Percentiles rank a stretch among this genome's conserved stretches.
Evolutionary conservation across 306 rosid genomes (phyloP).

Genomic region (Prunus fruticosa): DNA sequence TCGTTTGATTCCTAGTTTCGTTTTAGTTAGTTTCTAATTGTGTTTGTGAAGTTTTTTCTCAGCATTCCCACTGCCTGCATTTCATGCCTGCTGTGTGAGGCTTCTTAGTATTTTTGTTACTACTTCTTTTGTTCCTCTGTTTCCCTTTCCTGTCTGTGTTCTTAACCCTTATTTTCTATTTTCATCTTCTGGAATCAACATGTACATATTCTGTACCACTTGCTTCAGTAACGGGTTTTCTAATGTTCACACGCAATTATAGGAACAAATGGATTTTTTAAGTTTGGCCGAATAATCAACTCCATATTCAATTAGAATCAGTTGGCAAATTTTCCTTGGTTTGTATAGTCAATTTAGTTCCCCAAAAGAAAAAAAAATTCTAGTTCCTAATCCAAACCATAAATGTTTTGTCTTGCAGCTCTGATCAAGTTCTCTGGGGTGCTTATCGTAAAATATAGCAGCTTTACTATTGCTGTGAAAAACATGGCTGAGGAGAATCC

Average conservation of each 20-base stretch:
- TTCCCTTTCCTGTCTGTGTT: not conserved
- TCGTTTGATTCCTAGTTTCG: not conserved
- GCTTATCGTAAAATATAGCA: not conserved
- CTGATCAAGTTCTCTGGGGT: not conserved
- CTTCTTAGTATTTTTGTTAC: no score
- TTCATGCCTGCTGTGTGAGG: not conserved
- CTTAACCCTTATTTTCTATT: no score
- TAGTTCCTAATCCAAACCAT: no score
- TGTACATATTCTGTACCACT: no score
- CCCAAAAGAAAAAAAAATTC: no score
- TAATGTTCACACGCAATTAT: not conserved
- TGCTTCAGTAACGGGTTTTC: not conserved
- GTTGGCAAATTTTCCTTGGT: not conserved
- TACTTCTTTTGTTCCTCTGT: not conserved
- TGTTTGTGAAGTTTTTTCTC: not conserved
- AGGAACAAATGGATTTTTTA: not conserved
- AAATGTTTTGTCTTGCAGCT: not conserved
- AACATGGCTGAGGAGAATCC: constrained; percentile 41
- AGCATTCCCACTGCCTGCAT: not conserved
- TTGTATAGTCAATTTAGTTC: not conserved
- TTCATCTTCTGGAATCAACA: not conserved
- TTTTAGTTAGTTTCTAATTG: not conserved
- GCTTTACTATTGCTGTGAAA: not conserved
- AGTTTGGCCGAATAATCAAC: not conserved
- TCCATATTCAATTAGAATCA: not conserved